These are phyloP conservation scores for Asterophora lycoperdoides DNA, from an alignment of 768 basidiomycete species.

Conservation along the genomic window DNA sequence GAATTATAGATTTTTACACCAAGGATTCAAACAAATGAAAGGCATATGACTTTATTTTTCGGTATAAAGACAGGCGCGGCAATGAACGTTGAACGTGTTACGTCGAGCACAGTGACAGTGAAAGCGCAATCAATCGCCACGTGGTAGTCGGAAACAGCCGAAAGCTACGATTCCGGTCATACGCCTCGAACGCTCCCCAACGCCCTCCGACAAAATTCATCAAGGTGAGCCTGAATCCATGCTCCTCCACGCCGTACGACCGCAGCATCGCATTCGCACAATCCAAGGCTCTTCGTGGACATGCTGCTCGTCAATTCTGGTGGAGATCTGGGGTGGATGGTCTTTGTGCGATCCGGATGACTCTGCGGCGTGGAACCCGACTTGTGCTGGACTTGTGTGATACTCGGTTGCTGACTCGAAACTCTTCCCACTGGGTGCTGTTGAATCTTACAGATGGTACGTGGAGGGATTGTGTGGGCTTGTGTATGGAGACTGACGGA, in stretches of 20 bases:
- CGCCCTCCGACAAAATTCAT: slow-evolving; percentile 39
- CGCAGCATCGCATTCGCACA: slow-evolving; percentile 13
- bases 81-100: too few relatives aligned
- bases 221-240: slow-evolving; percentile 55
- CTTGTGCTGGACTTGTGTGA: not conserved
- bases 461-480: slow-evolving; percentile 15
- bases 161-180: slow-evolving; percentile 13
- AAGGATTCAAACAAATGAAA: too few relatives aligned
- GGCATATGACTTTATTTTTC: too few relatives aligned
- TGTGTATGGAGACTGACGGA: slow-evolving; percentile 12
- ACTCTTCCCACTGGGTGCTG: slow-evolving; percentile 2
- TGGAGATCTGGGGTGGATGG: slow-evolving; percentile 40
- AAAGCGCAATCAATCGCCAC: slow-evolving; percentile 2
- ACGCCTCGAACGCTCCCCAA: slow-evolving; percentile 11
- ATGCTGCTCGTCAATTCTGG: slow-evolving; percentile 14
- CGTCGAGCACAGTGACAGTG: not conserved
- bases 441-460: slow-evolving; percentile 35
- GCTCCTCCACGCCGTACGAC: slow-evolving; percentile 14
- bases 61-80: too few relatives aligned
- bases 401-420: slow-evolving; percentile 13
- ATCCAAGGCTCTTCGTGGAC: slow-evolving; percentile 16
- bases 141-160: slow-evolving; percentile 18
- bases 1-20: too few relatives aligned
- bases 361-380: slow-evolving; percentile 11
- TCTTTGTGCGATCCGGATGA: slow-evolving; percentile 32